A percentile compares a stretch with the other conserved stretches of the same genome.
phyloP scores from a whole-genome alignment of 495 filamentous ascomycete genomes.

The Aspergillus homomorphus region DNA sequence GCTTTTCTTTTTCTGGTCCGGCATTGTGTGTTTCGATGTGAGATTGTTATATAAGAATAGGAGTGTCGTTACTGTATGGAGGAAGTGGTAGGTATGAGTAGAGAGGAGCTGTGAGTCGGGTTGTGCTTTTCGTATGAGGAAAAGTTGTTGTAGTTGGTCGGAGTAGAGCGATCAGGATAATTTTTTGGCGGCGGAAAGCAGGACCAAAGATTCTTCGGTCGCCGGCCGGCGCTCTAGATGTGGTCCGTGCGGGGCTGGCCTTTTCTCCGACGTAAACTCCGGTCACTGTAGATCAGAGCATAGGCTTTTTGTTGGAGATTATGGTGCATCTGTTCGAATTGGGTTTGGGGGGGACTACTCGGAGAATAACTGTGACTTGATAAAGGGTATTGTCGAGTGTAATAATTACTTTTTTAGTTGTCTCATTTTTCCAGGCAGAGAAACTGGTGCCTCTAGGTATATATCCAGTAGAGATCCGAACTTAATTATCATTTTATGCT shows the following conservation, averaged over 20 bases:
- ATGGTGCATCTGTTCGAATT: too few relatives aligned
- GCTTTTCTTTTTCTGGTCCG: conserved; percentile 41
- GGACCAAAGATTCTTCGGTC: conserved; percentile 24
- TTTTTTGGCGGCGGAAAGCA: conserved; percentile 25
- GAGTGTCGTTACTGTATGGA: too few relatives aligned
- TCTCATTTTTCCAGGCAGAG: too few relatives aligned
- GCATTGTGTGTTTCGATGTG: conserved; percentile 16
- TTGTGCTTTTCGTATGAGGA: not conserved
- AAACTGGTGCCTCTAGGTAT: too few relatives aligned
- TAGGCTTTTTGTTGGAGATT: too few relatives aligned
- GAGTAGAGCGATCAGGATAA: conserved; percentile 9
- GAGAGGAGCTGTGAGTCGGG: too few relatives aligned
- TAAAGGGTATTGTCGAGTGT: too few relatives aligned
- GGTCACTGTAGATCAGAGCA: not conserved
- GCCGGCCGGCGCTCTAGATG: conserved; percentile 1
- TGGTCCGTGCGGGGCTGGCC: conserved; percentile 25
- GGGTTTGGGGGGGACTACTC: too few relatives aligned
- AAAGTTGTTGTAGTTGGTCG: not conserved
- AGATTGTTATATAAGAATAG: too few relatives aligned
- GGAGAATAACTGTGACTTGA: too few relatives aligned
- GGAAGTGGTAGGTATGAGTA: not conserved
- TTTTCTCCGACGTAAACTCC: conserved; percentile 4
- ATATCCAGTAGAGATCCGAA: too few relatives aligned
- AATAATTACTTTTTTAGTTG: too few relatives aligned
- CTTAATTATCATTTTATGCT: conserved; percentile 13